A percentile compares a stretch with the other conserved stretches of the same genome.
phyloP scores from a whole-genome alignment of 1,139 yeast species.

The Petasospora fabianii region DNA sequence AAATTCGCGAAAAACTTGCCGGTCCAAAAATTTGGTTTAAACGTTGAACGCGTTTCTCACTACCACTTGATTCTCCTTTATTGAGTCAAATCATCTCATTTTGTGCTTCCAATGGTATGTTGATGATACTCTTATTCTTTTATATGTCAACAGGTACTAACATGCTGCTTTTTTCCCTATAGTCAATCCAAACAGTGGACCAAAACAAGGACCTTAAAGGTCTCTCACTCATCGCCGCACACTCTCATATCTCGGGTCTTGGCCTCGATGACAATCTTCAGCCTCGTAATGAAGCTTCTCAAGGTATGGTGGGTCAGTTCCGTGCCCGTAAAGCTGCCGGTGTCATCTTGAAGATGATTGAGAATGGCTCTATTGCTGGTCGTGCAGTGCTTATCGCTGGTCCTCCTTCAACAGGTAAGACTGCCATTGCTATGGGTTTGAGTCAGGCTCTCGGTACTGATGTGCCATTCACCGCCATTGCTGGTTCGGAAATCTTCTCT shows the following conservation, averaged over 20 bases:
- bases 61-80: too few species aligned
- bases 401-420: constrained; percentile 98
- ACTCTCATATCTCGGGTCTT: constrained; percentile 91
- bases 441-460: constrained; percentile 85
- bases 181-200: constrained; percentile 44
- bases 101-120: too few species aligned
- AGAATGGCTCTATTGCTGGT: constrained; percentile 93
- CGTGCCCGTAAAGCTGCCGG: constrained; percentile 97
- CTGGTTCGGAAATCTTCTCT: constrained; percentile 91
- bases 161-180: too few species aligned
- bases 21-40: neutral
- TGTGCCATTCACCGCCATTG: constrained; percentile 93
- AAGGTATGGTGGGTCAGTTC: constrained; percentile 97
- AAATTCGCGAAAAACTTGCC: constrained; percentile 1
- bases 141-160: too few species aligned
- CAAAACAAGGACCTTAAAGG: constrained; percentile 48
- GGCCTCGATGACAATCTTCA: constrained; percentile 89
- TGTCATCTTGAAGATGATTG: constrained; percentile 85
- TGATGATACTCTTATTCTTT: too few species aligned
- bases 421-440: constrained; percentile 97
- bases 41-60: too few species aligned
- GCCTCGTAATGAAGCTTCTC: constrained; percentile 63
- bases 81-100: neutral
- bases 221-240: constrained; percentile 84
- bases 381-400: constrained; percentile 95